phyloP scores from a whole-genome alignment of 805 yeast genomes.

The Ogataea thermomethanolica region DNA sequence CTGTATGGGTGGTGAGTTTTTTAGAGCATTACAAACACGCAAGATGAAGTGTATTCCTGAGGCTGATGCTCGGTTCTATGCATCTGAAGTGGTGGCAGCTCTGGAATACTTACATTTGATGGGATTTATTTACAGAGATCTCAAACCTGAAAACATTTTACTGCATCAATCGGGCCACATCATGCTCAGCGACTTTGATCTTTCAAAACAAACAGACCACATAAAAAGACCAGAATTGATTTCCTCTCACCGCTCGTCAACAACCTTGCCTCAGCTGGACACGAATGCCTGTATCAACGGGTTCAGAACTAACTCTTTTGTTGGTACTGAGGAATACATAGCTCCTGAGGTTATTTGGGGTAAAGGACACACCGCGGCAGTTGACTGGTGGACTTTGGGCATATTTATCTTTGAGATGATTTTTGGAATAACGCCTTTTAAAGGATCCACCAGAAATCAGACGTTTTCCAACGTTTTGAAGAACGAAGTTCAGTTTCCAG shows the following conservation, averaged over 20 bases:
- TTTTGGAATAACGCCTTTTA: constrained; percentile 94
- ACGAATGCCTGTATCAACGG: constrained; percentile 95
- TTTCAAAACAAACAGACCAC: constrained; percentile 81
- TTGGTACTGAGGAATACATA: constrained; percentile 97
- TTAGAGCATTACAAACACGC: constrained; percentile 91
- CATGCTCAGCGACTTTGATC: constrained; percentile 94
- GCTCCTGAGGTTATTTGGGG: constrained; percentile 98
- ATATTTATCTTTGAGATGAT: constrained; percentile 91
- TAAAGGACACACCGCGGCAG: constrained; percentile 96
- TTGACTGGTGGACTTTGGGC: constrained; percentile 99
- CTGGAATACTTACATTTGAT: constrained; percentile 90
- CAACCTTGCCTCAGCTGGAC: constrained; percentile 65
- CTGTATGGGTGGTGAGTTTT: constrained; percentile 99
- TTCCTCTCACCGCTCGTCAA: constrained; percentile 28
- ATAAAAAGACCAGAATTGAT: constrained; percentile 74
- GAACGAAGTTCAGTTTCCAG: constrained; percentile 78
- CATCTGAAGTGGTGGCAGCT: constrained; percentile 96
- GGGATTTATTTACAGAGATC: constrained; percentile 96
- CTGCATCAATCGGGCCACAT: constrained; percentile 97
- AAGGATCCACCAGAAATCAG: constrained; percentile 82
- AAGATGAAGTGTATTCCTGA: constrained; percentile 82
- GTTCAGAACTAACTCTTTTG: constrained; percentile 95
- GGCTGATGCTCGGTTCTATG: constrained; percentile 87
- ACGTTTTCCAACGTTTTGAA: constrained; percentile 87
- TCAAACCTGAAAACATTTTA: constrained; percentile 93